A percentile compares a stretch with the other conserved stretches of the same genome.
phyloP scores from a whole-genome alignment of 106 monocot species.

The Iris macrosiphon region DNA sequence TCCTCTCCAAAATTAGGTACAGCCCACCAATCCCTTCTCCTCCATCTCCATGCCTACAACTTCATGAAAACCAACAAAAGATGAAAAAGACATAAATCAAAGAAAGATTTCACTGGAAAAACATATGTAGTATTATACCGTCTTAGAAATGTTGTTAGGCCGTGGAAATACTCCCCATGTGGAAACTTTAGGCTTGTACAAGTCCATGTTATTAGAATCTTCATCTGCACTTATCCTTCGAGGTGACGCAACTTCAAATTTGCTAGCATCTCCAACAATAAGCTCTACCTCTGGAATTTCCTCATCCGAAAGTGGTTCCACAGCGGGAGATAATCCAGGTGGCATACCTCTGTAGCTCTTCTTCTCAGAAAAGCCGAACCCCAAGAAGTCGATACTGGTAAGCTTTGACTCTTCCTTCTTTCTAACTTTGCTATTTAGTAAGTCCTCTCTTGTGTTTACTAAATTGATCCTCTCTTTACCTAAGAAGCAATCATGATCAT shows the following conservation, averaged over 20 bases:
- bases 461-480: constrained; percentile 17
- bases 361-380: constrained; percentile 72
- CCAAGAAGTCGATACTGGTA: constrained; percentile 77
- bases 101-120: neutral
- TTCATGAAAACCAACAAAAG: neutral
- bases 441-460: constrained; percentile 12
- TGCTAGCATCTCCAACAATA: constrained; percentile 87
- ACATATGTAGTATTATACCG: constrained; percentile 30
- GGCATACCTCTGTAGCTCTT: constrained; percentile 42
- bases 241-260: constrained; percentile 38
- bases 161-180: constrained; percentile 97
- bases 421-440: constrained; percentile 8
- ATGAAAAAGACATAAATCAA: neutral
- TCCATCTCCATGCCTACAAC: too few relatives aligned
- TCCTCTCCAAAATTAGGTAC: too few relatives aligned
- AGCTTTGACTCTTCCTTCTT: constrained; percentile 29
- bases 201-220: constrained; percentile 18
- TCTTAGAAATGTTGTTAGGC: constrained; percentile 78
- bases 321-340: constrained; percentile 42
- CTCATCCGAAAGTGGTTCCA: constrained; percentile 29
- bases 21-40: too few relatives aligned
- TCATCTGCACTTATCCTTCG: constrained; percentile 7
- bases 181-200: constrained; percentile 84
- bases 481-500: constrained; percentile 16
- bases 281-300: constrained; percentile 75